A percentile compares a stretch with the other conserved stretches of the same genome.
phyloP scores from a whole-genome alignment of 2,329 filamentous ascomycete species.

The Tolypocladium tropicale region DNA sequence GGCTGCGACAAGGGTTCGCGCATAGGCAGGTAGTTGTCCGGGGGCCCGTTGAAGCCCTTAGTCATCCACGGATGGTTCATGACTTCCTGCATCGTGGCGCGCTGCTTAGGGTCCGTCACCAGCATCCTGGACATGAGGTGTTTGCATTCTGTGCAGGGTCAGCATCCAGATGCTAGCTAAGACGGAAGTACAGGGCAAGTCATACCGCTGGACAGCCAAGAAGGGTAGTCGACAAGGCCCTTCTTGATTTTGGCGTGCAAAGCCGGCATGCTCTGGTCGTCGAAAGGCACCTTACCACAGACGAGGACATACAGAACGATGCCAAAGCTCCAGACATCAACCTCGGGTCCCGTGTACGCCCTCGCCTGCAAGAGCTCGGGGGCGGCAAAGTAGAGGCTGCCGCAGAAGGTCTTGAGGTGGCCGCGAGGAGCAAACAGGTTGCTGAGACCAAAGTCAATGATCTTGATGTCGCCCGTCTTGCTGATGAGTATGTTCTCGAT shows the following conservation, averaged over 20 bases:
- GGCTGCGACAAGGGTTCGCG: conserved; percentile 81
- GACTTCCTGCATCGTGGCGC: conserved; percentile 82
- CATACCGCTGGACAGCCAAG: conserved; percentile 78
- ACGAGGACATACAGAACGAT: conserved; percentile 96
- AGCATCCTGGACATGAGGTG: conserved; percentile 91
- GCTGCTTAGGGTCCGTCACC: conserved; percentile 81
- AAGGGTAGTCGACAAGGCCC: conserved; percentile 88
- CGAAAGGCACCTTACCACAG: conserved; percentile 95
- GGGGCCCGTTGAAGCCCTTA: conserved; percentile 77
- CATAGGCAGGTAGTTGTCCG: conserved; percentile 77
- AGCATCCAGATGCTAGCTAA: conserved; percentile 15
- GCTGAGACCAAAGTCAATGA: conserved; percentile 96
- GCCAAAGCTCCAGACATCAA: conserved; percentile 97
- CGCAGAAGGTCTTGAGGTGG: conserved; percentile 92
- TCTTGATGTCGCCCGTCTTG: conserved; percentile 98
- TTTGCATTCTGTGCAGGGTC: conserved; percentile 64
- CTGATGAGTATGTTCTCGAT: conserved; percentile 99
- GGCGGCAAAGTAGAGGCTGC: conserved; percentile 94
- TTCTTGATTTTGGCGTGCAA: conserved; percentile 99
- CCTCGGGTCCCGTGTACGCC: conserved; percentile 91
- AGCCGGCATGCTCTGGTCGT: conserved; percentile 98
- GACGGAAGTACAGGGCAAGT: neutral
- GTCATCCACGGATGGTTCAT: conserved; percentile 94
- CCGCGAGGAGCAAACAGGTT: conserved; percentile 83
- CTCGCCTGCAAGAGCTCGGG: conserved; percentile 89